Base-by-base conservation (phyloP, 768 basidiomycete species). In the Kwoniella europaea region DNA sequence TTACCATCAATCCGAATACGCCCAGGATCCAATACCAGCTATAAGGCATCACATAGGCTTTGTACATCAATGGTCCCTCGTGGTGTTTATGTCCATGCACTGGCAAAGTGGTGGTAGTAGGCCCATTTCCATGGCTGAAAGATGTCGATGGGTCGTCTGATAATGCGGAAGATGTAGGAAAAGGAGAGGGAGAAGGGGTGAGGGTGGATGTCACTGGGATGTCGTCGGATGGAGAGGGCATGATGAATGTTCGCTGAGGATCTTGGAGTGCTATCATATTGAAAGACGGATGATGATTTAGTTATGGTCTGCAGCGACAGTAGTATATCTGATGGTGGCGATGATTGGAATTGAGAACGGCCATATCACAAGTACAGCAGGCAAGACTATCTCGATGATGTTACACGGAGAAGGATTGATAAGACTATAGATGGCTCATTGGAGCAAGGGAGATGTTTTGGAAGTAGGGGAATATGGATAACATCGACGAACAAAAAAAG, bases 21-120 rank as follows among this genome's bases (percentile, higher is more conserved):
- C 58, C 41, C 22, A 57, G 2, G n/a, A 68, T 68, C 67, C 67
- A 61, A 35, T 60, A 50, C 67, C 67, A 68, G 46, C 46, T 61
- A 44, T 61, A 61, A n/a, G 59, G 59, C 59, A 61, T 61, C 4
- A 61, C 59, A n/a, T 61, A 61, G 4, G 42, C 35, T 61, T 61
- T 61, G 18, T 61, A 61, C 59, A 61, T 61, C 10, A 61, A 16
- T 20, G 59, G 59, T 43, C 59, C 59, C 9, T 61, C 59, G 12
- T 61, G 59, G 15, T 61, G 59, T 13, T 44, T 22, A 22, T 61
- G 59, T 61, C 41, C 42, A 7, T 18, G 15, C 2, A 9, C 20
- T 9, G 35, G 59, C 2, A 35, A 3, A 7, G 59, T 43, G 18
- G 18, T 35, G 13, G 13, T 61, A 5, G 18, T 22, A 43, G 35